These are phyloP conservation scores for Zygoascus tannicola DNA, from an alignment of 805 yeast species.

Conservation along the genomic window DNA sequence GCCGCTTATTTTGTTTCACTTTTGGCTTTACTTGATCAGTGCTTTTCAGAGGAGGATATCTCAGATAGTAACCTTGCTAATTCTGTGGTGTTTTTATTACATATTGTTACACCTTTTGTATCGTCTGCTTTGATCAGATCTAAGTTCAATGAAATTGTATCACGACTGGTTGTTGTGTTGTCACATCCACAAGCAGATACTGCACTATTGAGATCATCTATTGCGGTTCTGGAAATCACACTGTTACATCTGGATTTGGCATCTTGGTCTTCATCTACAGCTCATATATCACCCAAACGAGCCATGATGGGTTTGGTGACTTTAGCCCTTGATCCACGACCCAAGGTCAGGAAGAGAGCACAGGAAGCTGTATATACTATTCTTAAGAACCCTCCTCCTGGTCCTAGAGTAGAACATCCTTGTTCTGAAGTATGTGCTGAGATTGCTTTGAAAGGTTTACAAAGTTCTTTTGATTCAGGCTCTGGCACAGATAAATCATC, in stretches of 20 bases:
- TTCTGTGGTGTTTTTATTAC: constrained; percentile 71
- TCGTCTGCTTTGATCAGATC: constrained; percentile 60
- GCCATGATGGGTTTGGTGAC: constrained; percentile 72
- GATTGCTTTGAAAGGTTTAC: constrained; percentile 49
- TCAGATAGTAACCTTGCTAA: constrained; percentile 58
- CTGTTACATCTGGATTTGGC: constrained; percentile 70
- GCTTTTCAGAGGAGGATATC: constrained; percentile 42
- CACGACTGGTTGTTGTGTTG: constrained; percentile 73
- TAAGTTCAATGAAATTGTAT: constrained; percentile 67
- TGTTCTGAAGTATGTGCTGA: constrained; percentile 66
- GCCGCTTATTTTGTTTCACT: constrained; percentile 82
- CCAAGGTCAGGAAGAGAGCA: constrained; percentile 92
- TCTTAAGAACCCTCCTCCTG: constrained; percentile 59
- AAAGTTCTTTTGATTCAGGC: constrained; percentile 36
- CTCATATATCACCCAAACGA: constrained; percentile 57
- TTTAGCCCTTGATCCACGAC: constrained; percentile 77
- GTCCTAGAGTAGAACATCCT: constrained; percentile 70
- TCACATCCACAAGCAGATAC: constrained; percentile 64
- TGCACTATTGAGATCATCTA: constrained; percentile 69
- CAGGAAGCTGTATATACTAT: constrained; percentile 72
- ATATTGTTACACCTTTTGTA: constrained; percentile 64
- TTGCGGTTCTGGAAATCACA: constrained; percentile 76
- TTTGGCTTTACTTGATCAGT: constrained; percentile 69
- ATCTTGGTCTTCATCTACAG: constrained; percentile 50
- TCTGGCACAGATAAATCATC: constrained; percentile 31